Evolutionary conservation across 2,329 filamentous ascomycete genomes (phyloP), one percentile per base, ranked within the genome.

Genomic region (Lecanicillium sp.): DNA sequence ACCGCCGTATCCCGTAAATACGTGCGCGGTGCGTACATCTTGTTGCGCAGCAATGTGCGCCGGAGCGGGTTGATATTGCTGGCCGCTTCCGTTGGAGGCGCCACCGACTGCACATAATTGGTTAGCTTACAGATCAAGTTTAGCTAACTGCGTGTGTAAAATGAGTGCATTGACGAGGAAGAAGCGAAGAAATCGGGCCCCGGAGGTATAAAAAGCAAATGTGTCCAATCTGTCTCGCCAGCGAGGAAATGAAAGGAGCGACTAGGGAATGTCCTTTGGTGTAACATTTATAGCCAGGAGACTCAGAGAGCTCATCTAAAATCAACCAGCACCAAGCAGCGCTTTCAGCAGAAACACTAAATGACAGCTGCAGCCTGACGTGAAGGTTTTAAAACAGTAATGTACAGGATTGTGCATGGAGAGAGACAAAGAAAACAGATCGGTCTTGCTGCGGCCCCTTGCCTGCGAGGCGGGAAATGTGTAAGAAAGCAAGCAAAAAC

Each of bases 1-100:
- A 24, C 75, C 67, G 46, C 69, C 75, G 60, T 90, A 89, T 40
- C 78, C 78, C 41, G 79, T 74, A 67, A 93, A 94, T 56, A 84
- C 83, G 52, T 93, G 87, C 35, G 80, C 72, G 49, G 84, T 83
- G 56, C 87, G 84, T 52, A 86, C 75, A 60, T 90, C 86, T 35
- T 47, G 37, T 21, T 39, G 12, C 5, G 24, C 35, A 8, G 44
- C 10, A 21, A 26, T 21, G 17, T 27, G 19, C 17, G 40, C 21
- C 27, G n/a, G 27, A 47, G 8, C 17, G 12, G 15, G 39, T 5
- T 17, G 37, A 30, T 35, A 41, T 33, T 27, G 26, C 14, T 35
- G 36, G 19, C 27, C 29, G 20, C 29, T 40, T 47, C 23, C 35
- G 24, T 47, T 36, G 3, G 44, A 19, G 21, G 32, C 35, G 27